Evolutionary conservation across 805 yeast species (phyloP).

Genomic region (Nakazawaea anatomiae): DNA sequence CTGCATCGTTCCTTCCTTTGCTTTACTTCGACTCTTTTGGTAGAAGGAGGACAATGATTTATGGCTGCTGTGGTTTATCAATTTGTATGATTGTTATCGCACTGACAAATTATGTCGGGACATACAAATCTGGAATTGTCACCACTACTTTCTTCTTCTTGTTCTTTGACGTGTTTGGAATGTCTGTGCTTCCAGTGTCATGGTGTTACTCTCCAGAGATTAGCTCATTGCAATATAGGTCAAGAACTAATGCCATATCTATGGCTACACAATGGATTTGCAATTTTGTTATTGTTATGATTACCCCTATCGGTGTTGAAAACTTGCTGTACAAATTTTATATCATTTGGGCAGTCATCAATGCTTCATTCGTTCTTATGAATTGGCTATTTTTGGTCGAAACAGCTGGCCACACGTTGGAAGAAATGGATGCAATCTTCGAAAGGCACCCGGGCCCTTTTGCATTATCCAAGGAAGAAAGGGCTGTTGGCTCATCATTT

Average conservation of each 20-base stretch:
- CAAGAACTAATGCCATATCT: slow-evolving; percentile 55
- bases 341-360: slow-evolving; percentile 24
- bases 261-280: slow-evolving; percentile 63
- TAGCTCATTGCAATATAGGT: slow-evolving; percentile 52
- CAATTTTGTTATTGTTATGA: slow-evolving; percentile 63
- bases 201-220: slow-evolving; percentile 67
- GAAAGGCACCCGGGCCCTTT: slow-evolving; percentile 6
- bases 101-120: slow-evolving; percentile 22
- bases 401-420: slow-evolving; percentile 40
- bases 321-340: slow-evolving; percentile 9
- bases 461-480: slow-evolving; percentile 6
- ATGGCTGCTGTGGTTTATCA: slow-evolving; percentile 25
- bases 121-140: slow-evolving; percentile 13
- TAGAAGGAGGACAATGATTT: slow-evolving; percentile 18
- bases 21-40: slow-evolving; percentile 33
- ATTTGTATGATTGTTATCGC: slow-evolving; percentile 31
- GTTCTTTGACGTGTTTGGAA: slow-evolving; percentile 50
- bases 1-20: slow-evolving; percentile 24
- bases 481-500: slow-evolving; percentile 2
- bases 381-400: slow-evolving; percentile 40
- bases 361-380: slow-evolving; percentile 39
- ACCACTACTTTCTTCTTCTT: slow-evolving; percentile 36
- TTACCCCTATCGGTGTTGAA: slow-evolving; percentile 49
- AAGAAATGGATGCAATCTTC: slow-evolving; percentile 34
- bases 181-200: slow-evolving; percentile 50